Percentiles rank a stretch among this genome's conserved stretches.
These are phyloP conservation scores for Hypoxylon crocopeplum DNA, from an alignment of 495 filamentous ascomycete genomes.

Conservation along the genomic window DNA sequence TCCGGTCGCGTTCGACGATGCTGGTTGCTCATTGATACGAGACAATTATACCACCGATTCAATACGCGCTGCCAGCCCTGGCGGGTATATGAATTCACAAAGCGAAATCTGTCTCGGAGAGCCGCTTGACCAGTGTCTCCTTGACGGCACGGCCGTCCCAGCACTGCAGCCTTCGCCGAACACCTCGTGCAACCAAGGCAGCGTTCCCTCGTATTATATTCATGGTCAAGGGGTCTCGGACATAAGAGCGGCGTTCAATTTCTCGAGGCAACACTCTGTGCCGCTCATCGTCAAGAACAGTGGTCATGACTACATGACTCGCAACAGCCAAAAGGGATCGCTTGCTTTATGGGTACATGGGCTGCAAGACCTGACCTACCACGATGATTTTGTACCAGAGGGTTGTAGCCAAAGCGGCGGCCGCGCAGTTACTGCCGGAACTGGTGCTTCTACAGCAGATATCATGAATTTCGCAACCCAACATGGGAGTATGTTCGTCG, in stretches of 20 bases:
- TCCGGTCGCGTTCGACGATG: slow-evolving; percentile 26
- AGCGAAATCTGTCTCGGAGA: slow-evolving; percentile 48
- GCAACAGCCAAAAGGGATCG: slow-evolving; percentile 59
- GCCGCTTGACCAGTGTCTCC: slow-evolving; percentile 47
- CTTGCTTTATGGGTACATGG: slow-evolving; percentile 68
- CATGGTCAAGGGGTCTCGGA: slow-evolving; percentile 50
- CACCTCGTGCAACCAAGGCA: slow-evolving; percentile 36
- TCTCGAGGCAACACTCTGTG: slow-evolving; percentile 49
- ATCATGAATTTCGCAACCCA: slow-evolving; percentile 41
- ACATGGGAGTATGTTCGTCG: slow-evolving; percentile 46
- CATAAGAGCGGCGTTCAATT: slow-evolving; percentile 51
- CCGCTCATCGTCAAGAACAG: slow-evolving; percentile 52
- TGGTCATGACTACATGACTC: slow-evolving; percentile 47
- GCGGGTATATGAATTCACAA: slow-evolving; percentile 49
- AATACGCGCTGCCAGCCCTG: slow-evolving; percentile 38
- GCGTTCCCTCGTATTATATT: slow-evolving; percentile 55
- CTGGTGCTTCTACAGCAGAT: slow-evolving; percentile 50
- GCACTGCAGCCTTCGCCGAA: slow-evolving; percentile 28
- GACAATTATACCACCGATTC: slow-evolving; percentile 42
- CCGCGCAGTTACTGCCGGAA: slow-evolving; percentile 47
- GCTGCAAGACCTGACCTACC: slow-evolving; percentile 54
- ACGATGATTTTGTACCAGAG: slow-evolving; percentile 43
- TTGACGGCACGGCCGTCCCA: slow-evolving; percentile 39
- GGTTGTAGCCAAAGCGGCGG: slow-evolving; percentile 41
- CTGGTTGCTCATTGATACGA: slow-evolving; percentile 40